phyloP scores from a whole-genome alignment of 306 rosid genomes.

The Prunus fruticosa region DNA sequence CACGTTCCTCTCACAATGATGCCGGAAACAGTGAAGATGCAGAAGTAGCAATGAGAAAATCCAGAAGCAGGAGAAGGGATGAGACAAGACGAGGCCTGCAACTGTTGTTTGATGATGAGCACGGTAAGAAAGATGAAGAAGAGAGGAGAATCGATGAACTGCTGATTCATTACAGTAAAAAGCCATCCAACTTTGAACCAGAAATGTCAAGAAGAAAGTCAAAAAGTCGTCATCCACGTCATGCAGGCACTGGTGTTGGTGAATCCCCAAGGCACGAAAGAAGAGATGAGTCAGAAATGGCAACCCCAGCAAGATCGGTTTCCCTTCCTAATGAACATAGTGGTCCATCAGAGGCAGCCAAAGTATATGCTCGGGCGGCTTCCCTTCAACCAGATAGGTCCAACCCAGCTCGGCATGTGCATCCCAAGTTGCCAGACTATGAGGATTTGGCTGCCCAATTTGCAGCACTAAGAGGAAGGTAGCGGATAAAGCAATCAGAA shows the following conservation, averaged over 20 bases:
- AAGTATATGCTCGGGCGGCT: constrained; percentile 71
- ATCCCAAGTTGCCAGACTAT: constrained; percentile 90
- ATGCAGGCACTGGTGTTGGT: constrained; percentile 24
- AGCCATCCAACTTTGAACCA: constrained; percentile 50
- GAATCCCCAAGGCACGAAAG: constrained; percentile 35
- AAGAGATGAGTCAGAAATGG: constrained; percentile 37
- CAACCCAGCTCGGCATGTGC: constrained; percentile 70
- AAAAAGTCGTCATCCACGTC: constrained; percentile 54
- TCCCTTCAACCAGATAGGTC: constrained; percentile 73
- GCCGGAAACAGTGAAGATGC: constrained; percentile 40
- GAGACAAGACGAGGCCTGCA: constrained; percentile 67
- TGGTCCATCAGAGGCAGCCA: constrained; percentile 46
- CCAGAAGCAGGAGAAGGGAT: constrained; percentile 69
- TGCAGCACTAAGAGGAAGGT: constrained; percentile 79
- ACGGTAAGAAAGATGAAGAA: constrained; percentile 58
- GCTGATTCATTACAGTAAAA: constrained; percentile 82
- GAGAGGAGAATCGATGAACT: constrained; percentile 83
- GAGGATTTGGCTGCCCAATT: constrained; percentile 82
- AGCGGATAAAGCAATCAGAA: constrained; percentile 24
- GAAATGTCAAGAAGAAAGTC: constrained; percentile 62
- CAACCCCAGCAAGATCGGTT: constrained; percentile 53
- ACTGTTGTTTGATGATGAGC: constrained; percentile 73
- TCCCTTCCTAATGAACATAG: constrained; percentile 69
- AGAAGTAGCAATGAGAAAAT: constrained; percentile 42
- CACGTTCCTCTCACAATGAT: constrained; percentile 43